phyloP scores from a whole-genome alignment of 768 basidiomycete species.

The Tulasnella sp. region DNA sequence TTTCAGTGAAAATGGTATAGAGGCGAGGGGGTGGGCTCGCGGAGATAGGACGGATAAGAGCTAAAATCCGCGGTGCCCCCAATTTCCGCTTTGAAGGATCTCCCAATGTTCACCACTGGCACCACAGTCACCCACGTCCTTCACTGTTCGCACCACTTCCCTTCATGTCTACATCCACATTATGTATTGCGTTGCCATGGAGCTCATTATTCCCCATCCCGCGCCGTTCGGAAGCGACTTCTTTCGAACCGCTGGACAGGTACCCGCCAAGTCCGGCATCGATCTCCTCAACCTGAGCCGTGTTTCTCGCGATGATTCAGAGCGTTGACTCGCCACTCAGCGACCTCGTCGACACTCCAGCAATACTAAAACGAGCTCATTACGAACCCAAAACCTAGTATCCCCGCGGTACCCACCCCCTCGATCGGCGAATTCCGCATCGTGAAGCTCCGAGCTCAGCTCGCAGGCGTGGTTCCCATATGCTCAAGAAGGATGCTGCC shows the following conservation, averaged over 20 bases:
- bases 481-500: background rate
- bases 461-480: background rate
- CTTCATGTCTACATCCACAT: background rate
- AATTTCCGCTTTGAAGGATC: background rate
- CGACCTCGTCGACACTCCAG: background rate
- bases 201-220: background rate
- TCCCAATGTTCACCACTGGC: background rate
- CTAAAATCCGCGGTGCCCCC: background rate
- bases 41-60: background rate
- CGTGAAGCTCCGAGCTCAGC: conserved; percentile 3
- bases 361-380: background rate
- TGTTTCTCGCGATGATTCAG: background rate
- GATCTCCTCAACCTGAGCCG: background rate
- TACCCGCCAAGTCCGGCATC: background rate
- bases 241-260: background rate
- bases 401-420: background rate
- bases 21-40: background rate
- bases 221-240: background rate
- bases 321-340: background rate
- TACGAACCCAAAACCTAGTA: background rate
- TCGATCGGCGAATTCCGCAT: background rate
- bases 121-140: background rate
- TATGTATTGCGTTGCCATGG: background rate
- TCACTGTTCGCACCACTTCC: background rate
- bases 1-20: too few relatives aligned